These are phyloP conservation scores for Erigeron canadensis DNA, from an alignment of 129 eudicot genomes.

Conservation along the genomic window DNA sequence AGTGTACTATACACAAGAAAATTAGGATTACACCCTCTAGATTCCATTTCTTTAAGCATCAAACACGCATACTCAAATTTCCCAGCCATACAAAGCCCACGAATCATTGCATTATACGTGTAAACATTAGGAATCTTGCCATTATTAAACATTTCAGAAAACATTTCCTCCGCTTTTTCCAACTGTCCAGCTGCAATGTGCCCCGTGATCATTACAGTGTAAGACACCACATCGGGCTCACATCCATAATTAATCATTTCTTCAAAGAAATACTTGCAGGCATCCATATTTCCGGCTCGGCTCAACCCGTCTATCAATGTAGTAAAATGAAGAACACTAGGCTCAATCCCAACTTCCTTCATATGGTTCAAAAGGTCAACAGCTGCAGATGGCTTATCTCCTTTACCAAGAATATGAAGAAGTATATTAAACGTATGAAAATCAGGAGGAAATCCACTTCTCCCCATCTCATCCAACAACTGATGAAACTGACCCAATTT, in stretches of 20 bases:
- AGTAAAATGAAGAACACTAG: constrained; percentile 81
- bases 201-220: constrained; percentile 85
- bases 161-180: constrained; percentile 65
- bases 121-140: constrained; percentile 90
- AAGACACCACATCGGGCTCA: constrained; percentile 66
- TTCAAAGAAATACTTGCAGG: constrained; percentile 29
- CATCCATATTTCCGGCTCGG: constrained; percentile 15
- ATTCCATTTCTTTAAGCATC: constrained; percentile 93
- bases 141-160: constrained; percentile 55
- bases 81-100: constrained; percentile 77
- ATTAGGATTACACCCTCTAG: constrained; percentile 82
- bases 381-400: constrained; percentile 72
- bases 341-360: constrained; percentile 72
- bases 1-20: constrained; percentile 89
- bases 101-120: constrained; percentile 89
- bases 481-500: constrained; percentile 65
- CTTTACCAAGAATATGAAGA: constrained; percentile 79
- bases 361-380: constrained; percentile 69
- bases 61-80: constrained; percentile 68
- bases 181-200: constrained; percentile 60
- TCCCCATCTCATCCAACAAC: constrained; percentile 79
- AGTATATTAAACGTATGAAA: constrained; percentile 77
- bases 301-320: constrained; percentile 39
- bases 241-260: constrained; percentile 50
- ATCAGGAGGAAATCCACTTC: constrained; percentile 73